A percentile compares a stretch with the other conserved stretches of the same genome.
Evolutionary conservation across 768 basidiomycete genomes (phyloP).

Genomic region (Phylloporus scabripes): DNA sequence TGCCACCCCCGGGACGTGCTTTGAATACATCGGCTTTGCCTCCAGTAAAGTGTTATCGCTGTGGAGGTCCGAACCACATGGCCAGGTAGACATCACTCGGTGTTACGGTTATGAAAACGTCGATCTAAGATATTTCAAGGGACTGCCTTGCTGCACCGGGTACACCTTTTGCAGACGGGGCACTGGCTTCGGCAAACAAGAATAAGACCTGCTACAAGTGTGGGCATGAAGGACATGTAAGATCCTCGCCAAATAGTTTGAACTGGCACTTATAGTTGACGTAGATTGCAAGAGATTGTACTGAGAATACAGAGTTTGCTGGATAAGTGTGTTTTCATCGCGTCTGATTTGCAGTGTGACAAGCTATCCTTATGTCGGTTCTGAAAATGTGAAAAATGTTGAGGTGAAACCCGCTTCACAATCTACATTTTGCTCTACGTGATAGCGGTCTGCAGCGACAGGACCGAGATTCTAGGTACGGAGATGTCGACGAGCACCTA

Average conservation of each 20-base stretch:
- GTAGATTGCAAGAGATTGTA: slow-evolving; percentile 64
- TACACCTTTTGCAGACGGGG: slow-evolving; percentile 42
- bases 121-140: slow-evolving; percentile 35
- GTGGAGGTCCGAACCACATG: slow-evolving; percentile 85
- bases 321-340: slow-evolving; percentile 30
- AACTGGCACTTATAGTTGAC: slow-evolving; percentile 5
- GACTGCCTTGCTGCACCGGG: slow-evolving; percentile 79
- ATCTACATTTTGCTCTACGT: neutral
- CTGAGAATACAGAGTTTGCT: slow-evolving; percentile 48
- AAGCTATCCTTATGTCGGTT: slow-evolving; percentile 9
- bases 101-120: slow-evolving; percentile 1
- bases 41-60: slow-evolving; percentile 84
- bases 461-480: neutral
- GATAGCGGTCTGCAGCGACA: neutral
- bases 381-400: slow-evolving; percentile 14
- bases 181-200: slow-evolving; percentile 40
- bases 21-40: slow-evolving; percentile 73
- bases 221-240: slow-evolving; percentile 81
- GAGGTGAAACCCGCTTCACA: slow-evolving; percentile 12
- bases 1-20: slow-evolving; percentile 67
- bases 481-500: too few species aligned
- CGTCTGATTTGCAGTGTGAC: slow-evolving; percentile 4
- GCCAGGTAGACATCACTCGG: slow-evolving; percentile 46
- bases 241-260: slow-evolving; percentile 24
- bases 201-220: slow-evolving; percentile 86